These are phyloP conservation scores for Plasmodium malariae DNA, from an alignment of 169 alveolate species.

Conservation along the genomic window DNA sequence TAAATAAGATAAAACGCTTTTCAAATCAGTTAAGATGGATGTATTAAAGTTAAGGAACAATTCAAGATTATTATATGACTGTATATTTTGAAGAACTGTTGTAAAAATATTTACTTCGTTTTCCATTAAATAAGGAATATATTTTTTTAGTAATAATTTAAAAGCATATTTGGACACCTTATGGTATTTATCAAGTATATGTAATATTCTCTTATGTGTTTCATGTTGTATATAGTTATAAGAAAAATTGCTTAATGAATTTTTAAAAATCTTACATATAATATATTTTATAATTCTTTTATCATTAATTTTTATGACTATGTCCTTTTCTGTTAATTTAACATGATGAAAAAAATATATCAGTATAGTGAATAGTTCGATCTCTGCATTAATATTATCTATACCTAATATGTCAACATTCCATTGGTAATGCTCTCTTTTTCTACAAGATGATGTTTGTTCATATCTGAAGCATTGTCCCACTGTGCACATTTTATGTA, in stretches of 20 bases:
- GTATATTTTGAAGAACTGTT: constrained; percentile 15
- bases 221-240: background rate
- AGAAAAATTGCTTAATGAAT: constrained; percentile 12
- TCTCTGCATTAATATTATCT: constrained; percentile 34
- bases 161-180: constrained; percentile 17
- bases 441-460: constrained; percentile 76
- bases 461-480: constrained; percentile 80
- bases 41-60: background rate
- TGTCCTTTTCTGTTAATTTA: constrained; percentile 16
- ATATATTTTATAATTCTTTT: constrained; percentile 23
- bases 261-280: constrained; percentile 17
- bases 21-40: background rate
- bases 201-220: constrained; percentile 5
- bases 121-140: constrained; percentile 17
- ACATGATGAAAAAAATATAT: constrained; percentile 30
- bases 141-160: constrained; percentile 31
- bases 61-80: background rate
- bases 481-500: constrained; percentile 55
- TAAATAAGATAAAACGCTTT: constrained; percentile 18
- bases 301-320: constrained; percentile 58
- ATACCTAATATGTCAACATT: constrained; percentile 81
- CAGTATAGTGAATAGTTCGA: constrained; percentile 31
- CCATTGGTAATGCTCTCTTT: constrained; percentile 87
- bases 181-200: constrained; percentile 44
- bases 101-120: background rate